These are phyloP conservation scores for Cercospora zeina DNA, from an alignment of 2,329 filamentous ascomycete genomes.

Conservation along the genomic window DNA sequence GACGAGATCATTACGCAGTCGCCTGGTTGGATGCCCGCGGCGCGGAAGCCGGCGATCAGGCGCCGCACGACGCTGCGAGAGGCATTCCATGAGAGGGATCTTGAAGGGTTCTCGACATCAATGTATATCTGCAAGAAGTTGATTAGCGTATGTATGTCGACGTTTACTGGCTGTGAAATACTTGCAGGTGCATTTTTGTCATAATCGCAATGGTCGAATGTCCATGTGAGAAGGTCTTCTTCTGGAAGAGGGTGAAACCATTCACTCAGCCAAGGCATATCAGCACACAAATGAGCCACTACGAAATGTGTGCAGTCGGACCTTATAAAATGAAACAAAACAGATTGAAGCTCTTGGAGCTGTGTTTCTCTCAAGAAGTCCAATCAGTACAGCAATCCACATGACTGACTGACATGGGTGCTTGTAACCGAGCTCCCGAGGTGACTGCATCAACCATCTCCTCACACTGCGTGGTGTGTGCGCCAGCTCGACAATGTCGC, in stretches of 20 bases:
- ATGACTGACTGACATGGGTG: no score
- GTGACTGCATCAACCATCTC: background rate
- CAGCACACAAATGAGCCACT: no score
- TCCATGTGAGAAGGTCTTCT: constrained; percentile 56
- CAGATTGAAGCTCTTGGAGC: no score
- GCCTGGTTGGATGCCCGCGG: constrained; percentile 35
- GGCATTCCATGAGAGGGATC: background rate
- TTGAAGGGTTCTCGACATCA: background rate
- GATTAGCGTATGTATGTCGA: background rate
- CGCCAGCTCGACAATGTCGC: background rate
- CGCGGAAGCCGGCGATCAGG: background rate
- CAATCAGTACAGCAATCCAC: no score
- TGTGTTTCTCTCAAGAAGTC: no score
- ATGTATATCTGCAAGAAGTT: background rate
- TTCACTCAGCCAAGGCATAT: constrained; percentile 20
- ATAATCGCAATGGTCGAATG: constrained; percentile 53
- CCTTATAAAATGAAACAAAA: background rate
- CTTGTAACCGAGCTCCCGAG: background rate
- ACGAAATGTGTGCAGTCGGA: no score
- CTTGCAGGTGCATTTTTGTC: constrained; percentile 42
- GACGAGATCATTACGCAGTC: constrained; percentile 58
- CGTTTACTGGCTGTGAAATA: background rate
- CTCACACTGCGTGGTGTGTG: background rate
- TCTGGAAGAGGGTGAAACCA: constrained; percentile 44
- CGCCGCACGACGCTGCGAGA: background rate